phyloP scores from a whole-genome alignment of 2,329 filamentous ascomycete species.

The Torrubiellomyces zombiae region DNA sequence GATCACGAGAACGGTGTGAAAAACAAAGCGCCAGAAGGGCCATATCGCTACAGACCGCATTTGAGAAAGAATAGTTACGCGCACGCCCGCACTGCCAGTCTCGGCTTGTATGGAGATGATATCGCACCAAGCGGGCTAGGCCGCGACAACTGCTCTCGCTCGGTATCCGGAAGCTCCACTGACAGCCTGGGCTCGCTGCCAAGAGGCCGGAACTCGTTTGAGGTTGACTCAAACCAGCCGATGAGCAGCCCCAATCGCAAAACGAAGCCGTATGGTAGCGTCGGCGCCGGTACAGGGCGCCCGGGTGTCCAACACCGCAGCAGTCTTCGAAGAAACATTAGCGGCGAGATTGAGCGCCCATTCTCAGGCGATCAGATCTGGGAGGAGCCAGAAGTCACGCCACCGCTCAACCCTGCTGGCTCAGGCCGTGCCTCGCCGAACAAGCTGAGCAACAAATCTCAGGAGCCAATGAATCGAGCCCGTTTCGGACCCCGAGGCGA shows the following conservation, averaged over 20 bases:
- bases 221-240: slow-evolving; percentile 7
- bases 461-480: slow-evolving; percentile 14
- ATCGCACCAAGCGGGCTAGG: slow-evolving; percentile 22
- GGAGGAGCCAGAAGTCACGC: slow-evolving; percentile 55
- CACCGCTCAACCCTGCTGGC: slow-evolving; percentile 2
- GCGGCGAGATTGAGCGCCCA: slow-evolving; percentile 46
- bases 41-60: slow-evolving; percentile 52
- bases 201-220: slow-evolving; percentile 12
- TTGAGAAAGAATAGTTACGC: slow-evolving; percentile 57
- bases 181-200: slow-evolving; percentile 26
- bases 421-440: slow-evolving; percentile 15
- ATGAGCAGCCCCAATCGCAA: slow-evolving; percentile 9
- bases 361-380: slow-evolving; percentile 73
- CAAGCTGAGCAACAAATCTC: slow-evolving; percentile 16
- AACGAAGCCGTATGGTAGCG: slow-evolving; percentile 23
- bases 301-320: no score
- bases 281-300: slow-evolving; percentile 24
- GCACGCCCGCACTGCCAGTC: slow-evolving; percentile 44
- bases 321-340: slow-evolving; percentile 52
- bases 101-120: slow-evolving; percentile 30
- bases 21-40: slow-evolving; percentile 34
- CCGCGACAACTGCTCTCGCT: slow-evolving; percentile 24
- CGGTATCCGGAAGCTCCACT: slow-evolving; percentile 34
- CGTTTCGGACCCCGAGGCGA: slow-evolving; percentile 25
- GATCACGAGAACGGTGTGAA: slow-evolving; percentile 46